Percentiles rank a stretch among this genome's conserved stretches.
These are phyloP conservation scores for Phaeoacremonium minimum DNA, from an alignment of 2,329 filamentous ascomycete genomes.

Conservation along the genomic window DNA sequence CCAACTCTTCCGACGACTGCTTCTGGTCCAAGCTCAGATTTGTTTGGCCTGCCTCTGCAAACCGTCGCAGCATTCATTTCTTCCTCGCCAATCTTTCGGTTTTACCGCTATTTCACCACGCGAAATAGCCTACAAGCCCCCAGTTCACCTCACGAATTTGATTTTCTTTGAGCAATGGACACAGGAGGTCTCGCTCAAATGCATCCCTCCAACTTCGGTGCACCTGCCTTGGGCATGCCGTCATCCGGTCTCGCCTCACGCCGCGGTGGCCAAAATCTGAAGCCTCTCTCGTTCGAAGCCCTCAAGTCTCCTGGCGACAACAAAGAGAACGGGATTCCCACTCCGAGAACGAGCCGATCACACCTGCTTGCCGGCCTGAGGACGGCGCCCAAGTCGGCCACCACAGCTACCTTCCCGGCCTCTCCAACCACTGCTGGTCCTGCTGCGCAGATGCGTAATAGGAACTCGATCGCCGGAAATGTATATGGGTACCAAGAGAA, in stretches of 20 bases:
- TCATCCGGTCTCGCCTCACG: constrained; percentile 76
- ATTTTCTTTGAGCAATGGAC: constrained; percentile 62
- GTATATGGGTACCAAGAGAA: constrained; percentile 39
- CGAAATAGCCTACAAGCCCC: neutral
- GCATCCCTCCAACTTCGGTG: constrained; percentile 79
- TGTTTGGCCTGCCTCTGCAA: neutral
- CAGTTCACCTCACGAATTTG: neutral
- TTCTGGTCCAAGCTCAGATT: too few relatives aligned
- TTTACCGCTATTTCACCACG: neutral
- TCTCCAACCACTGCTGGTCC: constrained; percentile 35
- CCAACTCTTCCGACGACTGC: too few relatives aligned
- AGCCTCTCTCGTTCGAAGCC: constrained; percentile 77
- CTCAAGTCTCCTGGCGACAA: constrained; percentile 66
- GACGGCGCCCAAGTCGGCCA: constrained; percentile 84
- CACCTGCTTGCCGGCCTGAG: constrained; percentile 90
- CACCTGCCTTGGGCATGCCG: constrained; percentile 70
- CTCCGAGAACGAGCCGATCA: constrained; percentile 89
- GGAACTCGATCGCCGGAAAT: constrained; percentile 32
- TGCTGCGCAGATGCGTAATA: constrained; percentile 36
- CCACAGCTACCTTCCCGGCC: constrained; percentile 59
- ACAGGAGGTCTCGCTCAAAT: constrained; percentile 99
- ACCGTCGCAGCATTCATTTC: neutral
- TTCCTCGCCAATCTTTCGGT: neutral
- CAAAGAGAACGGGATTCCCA: constrained; percentile 65
- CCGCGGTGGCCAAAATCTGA: constrained; percentile 82